Evolutionary conservation across 495 filamentous ascomycete genomes (phyloP), one percentile per base, ranked within the genome.

Genomic region (Penicillium steckii): DNA sequence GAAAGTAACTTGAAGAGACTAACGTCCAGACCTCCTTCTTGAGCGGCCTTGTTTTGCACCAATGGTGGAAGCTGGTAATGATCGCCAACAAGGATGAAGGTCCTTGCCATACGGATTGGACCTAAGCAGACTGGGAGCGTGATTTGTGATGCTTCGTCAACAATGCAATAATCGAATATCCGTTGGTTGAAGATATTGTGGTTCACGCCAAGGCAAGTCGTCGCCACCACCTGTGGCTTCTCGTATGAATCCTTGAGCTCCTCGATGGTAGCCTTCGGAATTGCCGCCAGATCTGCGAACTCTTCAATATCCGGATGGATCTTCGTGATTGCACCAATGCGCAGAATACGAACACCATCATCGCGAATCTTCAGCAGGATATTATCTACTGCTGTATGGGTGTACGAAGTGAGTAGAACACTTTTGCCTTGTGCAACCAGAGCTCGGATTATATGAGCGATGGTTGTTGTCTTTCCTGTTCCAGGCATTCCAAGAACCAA

Each of bases 91-190:
- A 98, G 81, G 41, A 98, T 86, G 62, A 97, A 98, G 1, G 84
- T 95, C n/a, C 81, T 82, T 13, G 94, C 90, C 81, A 96, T 90
- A 22, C 92, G 84, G 55, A 98, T 94, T 0, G 94, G 94, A 0
- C 94, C 94, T 2, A 97, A 69, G 56, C 94, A 96, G 15, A 95
- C 90, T 0, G 94, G 94, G 19, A 98, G 77, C 3, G 94, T 98
- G 69, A 97, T 96, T 63, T 98, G 94, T 7, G 91, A 96, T 0
- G 94, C 94, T 69, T 98, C 94, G 60, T 98, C 94, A 2, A 98
- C 91, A 55, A 98, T 96, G 59, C 94, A 98, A 66, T 96, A 96
- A 70, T 98, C 94, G 54, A 98, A 98, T 7, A 85, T 85, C 8
- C 94, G 88, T 54, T 91, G 86, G 50, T 79, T 86, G 74, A 98